Percentiles rank a stretch among this genome's conserved stretches.
Evolutionary conservation across 164 flowering plant species (phyloP).

Genomic region (Buxus sempervirens): DNA sequence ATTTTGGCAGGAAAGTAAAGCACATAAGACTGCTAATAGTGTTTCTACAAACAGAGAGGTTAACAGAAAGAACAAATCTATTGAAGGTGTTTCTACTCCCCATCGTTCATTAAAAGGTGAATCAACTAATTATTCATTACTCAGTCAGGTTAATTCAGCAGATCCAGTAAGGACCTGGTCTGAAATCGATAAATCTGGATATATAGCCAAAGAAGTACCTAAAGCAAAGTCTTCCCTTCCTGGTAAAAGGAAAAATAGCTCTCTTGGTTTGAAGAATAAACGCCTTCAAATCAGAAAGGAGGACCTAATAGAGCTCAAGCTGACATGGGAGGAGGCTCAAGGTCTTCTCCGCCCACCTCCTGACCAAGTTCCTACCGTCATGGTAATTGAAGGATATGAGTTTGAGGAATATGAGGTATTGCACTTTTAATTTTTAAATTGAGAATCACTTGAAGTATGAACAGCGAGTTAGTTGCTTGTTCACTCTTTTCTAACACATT

Average conservation of each 20-base stretch:
- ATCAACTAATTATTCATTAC: constrained; percentile 21
- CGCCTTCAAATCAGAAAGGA: constrained; percentile 53
- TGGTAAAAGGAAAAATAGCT: constrained; percentile 63
- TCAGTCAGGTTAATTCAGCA: constrained; percentile 39
- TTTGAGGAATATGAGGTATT: constrained; percentile 76
- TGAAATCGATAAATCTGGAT: constrained; percentile 52
- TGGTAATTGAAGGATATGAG: constrained; percentile 77
- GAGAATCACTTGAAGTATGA: background rate
- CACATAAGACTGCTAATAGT: constrained; percentile 24
- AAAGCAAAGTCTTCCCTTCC: constrained; percentile 40
- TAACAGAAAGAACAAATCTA: constrained; percentile 23
- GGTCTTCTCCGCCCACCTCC: constrained; percentile 73
- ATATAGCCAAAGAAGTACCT: constrained; percentile 46
- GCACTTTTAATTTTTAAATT: background rate
- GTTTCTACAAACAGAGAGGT: constrained; percentile 37
- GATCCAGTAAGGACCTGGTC: constrained; percentile 46
- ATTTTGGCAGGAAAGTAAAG: constrained; percentile 19
- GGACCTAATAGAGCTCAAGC: constrained; percentile 64
- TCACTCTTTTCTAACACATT: background rate
- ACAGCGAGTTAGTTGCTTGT: background rate
- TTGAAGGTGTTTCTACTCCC: constrained; percentile 22
- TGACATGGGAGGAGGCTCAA: constrained; percentile 93
- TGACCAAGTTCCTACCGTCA: constrained; percentile 45
- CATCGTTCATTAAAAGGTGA: constrained; percentile 17
- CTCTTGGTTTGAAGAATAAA: constrained; percentile 58